phyloP scores from a whole-genome alignment of 2,329 filamentous ascomycete genomes.

The Fusarium camptoceras region DNA sequence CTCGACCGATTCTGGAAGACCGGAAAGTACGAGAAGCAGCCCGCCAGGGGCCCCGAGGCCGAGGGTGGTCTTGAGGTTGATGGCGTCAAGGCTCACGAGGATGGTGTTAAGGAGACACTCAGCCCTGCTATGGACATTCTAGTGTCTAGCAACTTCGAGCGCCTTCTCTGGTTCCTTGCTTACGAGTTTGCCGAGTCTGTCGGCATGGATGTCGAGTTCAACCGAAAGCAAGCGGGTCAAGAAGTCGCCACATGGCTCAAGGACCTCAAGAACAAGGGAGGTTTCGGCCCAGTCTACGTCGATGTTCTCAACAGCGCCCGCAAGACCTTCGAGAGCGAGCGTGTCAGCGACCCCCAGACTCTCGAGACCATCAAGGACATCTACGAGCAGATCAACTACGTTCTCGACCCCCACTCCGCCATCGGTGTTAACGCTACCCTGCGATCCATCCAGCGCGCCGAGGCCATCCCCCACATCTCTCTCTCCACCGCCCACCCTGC shows the following conservation, averaged over 20 bases:
- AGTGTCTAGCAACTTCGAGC: slow-evolving; percentile 96
- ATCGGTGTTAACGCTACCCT: slow-evolving; percentile 84
- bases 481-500: slow-evolving; percentile 95
- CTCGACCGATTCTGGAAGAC: slow-evolving; percentile 94
- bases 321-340: slow-evolving; percentile 83
- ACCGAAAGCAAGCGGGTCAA: slow-evolving; percentile 76
- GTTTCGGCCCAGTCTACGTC: slow-evolving; percentile 81
- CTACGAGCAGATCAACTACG: slow-evolving; percentile 74
- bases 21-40: slow-evolving; percentile 88
- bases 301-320: slow-evolving; percentile 78
- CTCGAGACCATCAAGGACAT: slow-evolving; percentile 70
- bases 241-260: slow-evolving; percentile 83
- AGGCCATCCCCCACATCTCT: slow-evolving; percentile 76
- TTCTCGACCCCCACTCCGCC: slow-evolving; percentile 93
- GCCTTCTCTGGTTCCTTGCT: slow-evolving; percentile 92
- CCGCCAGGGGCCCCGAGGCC: slow-evolving; percentile 67
- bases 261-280: slow-evolving; percentile 82
- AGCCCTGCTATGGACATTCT: slow-evolving; percentile 98
- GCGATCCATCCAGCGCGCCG: slow-evolving; percentile 71
- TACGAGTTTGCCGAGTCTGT: slow-evolving; percentile 73
- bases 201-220: slow-evolving; percentile 73
- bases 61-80: slow-evolving; percentile 73
- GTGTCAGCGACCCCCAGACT: slow-evolving; percentile 74
- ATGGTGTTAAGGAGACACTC: slow-evolving; percentile 89
- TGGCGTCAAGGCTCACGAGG: slow-evolving; percentile 71